Evolutionary conservation across 176 grass and related monocot species (phyloP).

Genomic region (Tuctoria greenei): DNA sequence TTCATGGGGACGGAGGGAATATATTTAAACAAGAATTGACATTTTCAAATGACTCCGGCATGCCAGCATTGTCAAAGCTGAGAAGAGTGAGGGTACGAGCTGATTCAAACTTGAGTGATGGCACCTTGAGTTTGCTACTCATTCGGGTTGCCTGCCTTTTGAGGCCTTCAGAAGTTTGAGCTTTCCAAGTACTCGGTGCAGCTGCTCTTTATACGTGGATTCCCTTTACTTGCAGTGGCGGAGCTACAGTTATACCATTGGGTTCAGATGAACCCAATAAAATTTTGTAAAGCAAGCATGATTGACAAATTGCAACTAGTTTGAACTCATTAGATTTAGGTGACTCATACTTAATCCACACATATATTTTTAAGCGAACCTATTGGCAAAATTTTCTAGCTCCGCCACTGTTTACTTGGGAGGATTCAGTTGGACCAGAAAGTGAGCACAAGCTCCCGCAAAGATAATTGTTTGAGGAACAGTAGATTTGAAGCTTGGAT

Average conservation of each 20-base stretch:
- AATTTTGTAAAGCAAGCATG: no score
- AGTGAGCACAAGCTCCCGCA: conserved; percentile 17
- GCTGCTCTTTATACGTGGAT: conserved; percentile 49
- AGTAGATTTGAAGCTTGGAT: conserved; percentile 24
- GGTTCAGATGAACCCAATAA: no score
- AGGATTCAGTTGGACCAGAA: conserved; percentile 43
- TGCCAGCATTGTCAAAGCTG: conserved; percentile 8
- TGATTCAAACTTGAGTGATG: conserved; percentile 50
- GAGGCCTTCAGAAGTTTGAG: conserved; percentile 52
- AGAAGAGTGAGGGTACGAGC: background rate
- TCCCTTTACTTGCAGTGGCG: conserved; percentile 45
- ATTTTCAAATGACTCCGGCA: conserved; percentile 31
- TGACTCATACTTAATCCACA: no score
- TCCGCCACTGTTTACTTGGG: conserved; percentile 39
- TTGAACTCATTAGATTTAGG: no score
- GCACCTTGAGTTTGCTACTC: conserved; percentile 43
- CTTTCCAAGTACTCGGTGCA: conserved; percentile 45
- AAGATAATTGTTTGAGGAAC: conserved; percentile 28
- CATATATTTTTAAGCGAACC: no score
- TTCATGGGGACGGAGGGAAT: no score
- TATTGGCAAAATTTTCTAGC: no score
- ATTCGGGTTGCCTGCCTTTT: conserved; percentile 51
- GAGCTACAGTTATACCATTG: no score
- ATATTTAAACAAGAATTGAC: conserved; percentile 25
- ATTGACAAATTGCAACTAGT: no score